Conservation (phyloP, 257 asterid species). For the Penstemon davidsonii region DNA sequence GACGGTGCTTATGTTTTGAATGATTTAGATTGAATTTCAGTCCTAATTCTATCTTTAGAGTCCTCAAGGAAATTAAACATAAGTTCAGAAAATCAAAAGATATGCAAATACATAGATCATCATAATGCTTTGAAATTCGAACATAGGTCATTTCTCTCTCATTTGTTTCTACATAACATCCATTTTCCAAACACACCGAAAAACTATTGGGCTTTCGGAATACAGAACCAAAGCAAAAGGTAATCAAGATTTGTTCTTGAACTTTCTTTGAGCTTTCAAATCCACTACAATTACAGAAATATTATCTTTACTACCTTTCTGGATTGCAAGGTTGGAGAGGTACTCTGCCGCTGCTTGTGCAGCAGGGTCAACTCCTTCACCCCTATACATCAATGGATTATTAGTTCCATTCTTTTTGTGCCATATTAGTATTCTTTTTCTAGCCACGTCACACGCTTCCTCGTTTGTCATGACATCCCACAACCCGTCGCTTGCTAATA, state of each 20-base stretch:
- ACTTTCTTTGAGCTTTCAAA: slow-evolving; percentile 67
- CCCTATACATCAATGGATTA: slow-evolving; percentile 44
- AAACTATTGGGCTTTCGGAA: slow-evolving; percentile 54
- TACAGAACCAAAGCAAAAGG: slow-evolving; percentile 23
- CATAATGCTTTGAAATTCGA: slow-evolving; percentile 20
- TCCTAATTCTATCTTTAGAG: no score
- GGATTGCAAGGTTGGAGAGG: slow-evolving; percentile 62
- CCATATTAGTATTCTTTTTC: slow-evolving; percentile 66
- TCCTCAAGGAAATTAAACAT: no score
- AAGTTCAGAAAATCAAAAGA: no score
- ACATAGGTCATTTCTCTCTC: slow-evolving; percentile 22
- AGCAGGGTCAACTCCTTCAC: slow-evolving; percentile 74
- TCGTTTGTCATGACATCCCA: slow-evolving; percentile 82
- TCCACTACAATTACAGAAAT: slow-evolving; percentile 76
- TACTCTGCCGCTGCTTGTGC: slow-evolving; percentile 85
- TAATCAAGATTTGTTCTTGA: slow-evolving; percentile 61
- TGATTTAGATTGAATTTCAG: no score
- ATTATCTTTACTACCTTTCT: slow-evolving; percentile 77
- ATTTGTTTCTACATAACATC: slow-evolving; percentile 45
- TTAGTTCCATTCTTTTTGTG: slow-evolving; percentile 62
- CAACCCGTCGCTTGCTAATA: slow-evolving; percentile 77
- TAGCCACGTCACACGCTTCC: slow-evolving; percentile 70
- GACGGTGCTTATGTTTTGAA: no score
- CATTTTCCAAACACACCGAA: slow-evolving; percentile 48
- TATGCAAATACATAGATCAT: no score